These are phyloP conservation scores for Pythium dissimile DNA, from an alignment of 352 stramenopile species.

Conservation along the genomic window DNA sequence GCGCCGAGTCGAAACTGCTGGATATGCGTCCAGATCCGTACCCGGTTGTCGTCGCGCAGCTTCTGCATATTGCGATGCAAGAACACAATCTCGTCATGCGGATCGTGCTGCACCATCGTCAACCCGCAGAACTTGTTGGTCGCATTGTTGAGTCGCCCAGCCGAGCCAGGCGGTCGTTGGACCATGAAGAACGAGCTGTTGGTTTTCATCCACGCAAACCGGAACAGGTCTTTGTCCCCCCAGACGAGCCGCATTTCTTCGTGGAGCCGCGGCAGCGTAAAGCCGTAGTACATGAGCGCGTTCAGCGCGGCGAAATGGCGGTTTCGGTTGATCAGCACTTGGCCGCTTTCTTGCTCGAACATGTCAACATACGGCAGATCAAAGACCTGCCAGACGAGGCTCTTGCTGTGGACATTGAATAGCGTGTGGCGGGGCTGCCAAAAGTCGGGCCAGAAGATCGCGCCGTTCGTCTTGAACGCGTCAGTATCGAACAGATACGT, in stretches of 20 bases:
- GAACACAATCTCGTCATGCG: slow-evolving; percentile 24
- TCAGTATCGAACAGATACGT: slow-evolving; percentile 55
- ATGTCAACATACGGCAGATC: slow-evolving; percentile 50
- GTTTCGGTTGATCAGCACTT: slow-evolving; percentile 61
- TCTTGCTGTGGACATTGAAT: slow-evolving; percentile 75
- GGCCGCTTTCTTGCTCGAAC: slow-evolving; percentile 80
- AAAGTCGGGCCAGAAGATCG: slow-evolving; percentile 83
- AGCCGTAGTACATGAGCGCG: slow-evolving; percentile 65
- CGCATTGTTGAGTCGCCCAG: slow-evolving; percentile 8
- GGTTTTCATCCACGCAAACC: slow-evolving; percentile 44
- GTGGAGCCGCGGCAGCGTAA: slow-evolving; percentile 34
- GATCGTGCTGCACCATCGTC: slow-evolving; percentile 41
- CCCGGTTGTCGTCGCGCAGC: not conserved
- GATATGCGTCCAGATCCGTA: slow-evolving; percentile 18
- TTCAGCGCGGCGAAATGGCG: slow-evolving; percentile 49
- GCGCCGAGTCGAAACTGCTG: slow-evolving; percentile 21
- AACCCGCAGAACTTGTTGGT: slow-evolving; percentile 28
- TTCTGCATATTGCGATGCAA: slow-evolving; percentile 30
- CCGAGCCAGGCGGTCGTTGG: slow-evolving; percentile 13
- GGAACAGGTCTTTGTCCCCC: slow-evolving; percentile 77
- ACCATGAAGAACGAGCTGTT: slow-evolving; percentile 30
- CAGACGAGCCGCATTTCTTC: slow-evolving; percentile 58
- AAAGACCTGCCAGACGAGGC: slow-evolving; percentile 74
- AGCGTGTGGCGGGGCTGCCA: slow-evolving; percentile 70
- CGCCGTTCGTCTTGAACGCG: slow-evolving; percentile 43